Evolutionary conservation across 495 filamentous ascomycete genomes (phyloP).

Genomic region (Ramalina peruviana): DNA sequence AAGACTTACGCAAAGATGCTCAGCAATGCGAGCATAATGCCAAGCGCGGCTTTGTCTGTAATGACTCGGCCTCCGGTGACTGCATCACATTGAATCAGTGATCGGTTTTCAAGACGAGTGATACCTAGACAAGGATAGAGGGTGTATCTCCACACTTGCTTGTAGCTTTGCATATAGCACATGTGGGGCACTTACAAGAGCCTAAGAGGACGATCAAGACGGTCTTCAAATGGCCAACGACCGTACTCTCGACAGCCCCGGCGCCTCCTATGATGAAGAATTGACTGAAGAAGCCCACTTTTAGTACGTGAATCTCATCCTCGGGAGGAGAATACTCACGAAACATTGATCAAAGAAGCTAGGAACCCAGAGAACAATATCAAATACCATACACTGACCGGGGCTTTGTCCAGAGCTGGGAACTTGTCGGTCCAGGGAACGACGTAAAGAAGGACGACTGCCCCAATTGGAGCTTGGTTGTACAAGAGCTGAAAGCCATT

Average conservation of each 20-base stretch:
- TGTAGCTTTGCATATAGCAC: too few relatives aligned
- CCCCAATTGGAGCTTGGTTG: constrained; percentile 56
- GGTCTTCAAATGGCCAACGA: constrained; percentile 49
- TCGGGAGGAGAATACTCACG: background rate
- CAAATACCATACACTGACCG: constrained; percentile 20
- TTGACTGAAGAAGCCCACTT: constrained; percentile 34
- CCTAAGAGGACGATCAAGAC: constrained; percentile 29
- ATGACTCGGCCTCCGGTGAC: constrained; percentile 11
- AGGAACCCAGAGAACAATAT: constrained; percentile 39
- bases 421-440: constrained; percentile 53
- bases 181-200: constrained; percentile 10
- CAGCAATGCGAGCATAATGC: constrained; percentile 12
- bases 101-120: too few relatives aligned
- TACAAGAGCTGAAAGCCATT: constrained; percentile 59
- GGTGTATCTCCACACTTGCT: too few relatives aligned
- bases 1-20: constrained; percentile 13
- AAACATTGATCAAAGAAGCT: constrained; percentile 49
- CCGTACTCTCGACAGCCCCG: constrained; percentile 55
- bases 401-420: constrained; percentile 37
- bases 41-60: constrained; percentile 13
- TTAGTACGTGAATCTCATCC: background rate
- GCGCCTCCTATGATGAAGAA: constrained; percentile 60
- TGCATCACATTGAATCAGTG: background rate
- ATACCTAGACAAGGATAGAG: too few relatives aligned
- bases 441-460: constrained; percentile 47